phyloP scores from a whole-genome alignment of 495 filamentous ascomycete genomes.

The Hyaloscypha variabilis region DNA sequence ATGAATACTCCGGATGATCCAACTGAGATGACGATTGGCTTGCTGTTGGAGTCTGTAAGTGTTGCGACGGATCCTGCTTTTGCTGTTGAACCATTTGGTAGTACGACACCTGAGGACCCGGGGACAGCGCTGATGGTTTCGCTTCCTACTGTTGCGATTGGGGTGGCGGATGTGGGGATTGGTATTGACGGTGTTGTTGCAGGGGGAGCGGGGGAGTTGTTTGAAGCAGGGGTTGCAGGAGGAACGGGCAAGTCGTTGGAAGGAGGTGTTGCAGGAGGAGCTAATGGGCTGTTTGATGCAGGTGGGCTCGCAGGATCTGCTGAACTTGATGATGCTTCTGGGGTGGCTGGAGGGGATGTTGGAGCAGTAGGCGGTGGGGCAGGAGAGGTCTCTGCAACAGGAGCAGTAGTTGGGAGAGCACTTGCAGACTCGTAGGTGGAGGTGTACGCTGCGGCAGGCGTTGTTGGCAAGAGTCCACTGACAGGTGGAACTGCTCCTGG shows the following conservation, averaged over 20 bases:
- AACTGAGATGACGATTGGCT: conserved; percentile 11
- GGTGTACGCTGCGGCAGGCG: not conserved
- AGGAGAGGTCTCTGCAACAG: not conserved
- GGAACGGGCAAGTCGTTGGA: too few relatives aligned
- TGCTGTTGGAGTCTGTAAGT: conserved; percentile 2
- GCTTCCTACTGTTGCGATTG: conserved; percentile 10
- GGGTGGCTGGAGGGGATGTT: not conserved
- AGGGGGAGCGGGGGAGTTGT: not conserved
- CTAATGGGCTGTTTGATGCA: too few relatives aligned
- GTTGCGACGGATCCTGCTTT: conserved; percentile 7
- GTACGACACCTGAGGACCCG: conserved; percentile 11
- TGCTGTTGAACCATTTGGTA: conserved; percentile 13
- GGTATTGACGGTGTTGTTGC: not conserved
- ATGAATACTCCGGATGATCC: conserved; percentile 17
- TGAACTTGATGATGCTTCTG: not conserved
- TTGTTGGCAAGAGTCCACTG: conserved; percentile 7
- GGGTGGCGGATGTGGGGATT: not conserved
- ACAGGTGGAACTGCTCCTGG: conserved; percentile 24
- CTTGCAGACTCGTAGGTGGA: conserved; percentile 1
- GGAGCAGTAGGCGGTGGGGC: not conserved
- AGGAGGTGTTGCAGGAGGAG: too few relatives aligned
- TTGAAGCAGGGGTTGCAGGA: too few relatives aligned
- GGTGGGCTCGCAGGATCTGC: too few relatives aligned
- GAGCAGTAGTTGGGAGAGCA: conserved; percentile 5
- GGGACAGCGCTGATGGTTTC: conserved; percentile 12